A percentile compares a stretch with the other conserved stretches of the same genome.
Conservation (phyloP, 2,329 filamentous ascomycete genomes). For the Sclerotinia nivalis region DNA sequence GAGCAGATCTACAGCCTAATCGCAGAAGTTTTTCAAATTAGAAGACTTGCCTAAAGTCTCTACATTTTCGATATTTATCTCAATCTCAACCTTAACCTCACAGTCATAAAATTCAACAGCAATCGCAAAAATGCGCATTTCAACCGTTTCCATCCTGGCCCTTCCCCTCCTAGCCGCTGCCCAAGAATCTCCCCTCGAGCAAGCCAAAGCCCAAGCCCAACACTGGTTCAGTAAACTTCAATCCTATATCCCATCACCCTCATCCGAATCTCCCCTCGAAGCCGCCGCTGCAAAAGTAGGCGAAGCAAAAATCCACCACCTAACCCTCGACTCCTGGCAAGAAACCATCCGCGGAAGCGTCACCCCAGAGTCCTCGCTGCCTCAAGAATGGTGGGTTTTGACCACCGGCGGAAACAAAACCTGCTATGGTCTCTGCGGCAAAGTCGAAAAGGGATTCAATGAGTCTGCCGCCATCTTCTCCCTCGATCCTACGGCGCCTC, state of each 20-base stretch:
- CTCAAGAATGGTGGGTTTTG: slow-evolving; percentile 76
- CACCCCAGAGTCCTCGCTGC: slow-evolving; percentile 54
- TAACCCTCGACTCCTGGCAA: slow-evolving; percentile 72
- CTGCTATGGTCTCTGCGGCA: slow-evolving; percentile 65
- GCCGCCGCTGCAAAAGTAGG: slow-evolving; percentile 54
- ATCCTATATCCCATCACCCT: slow-evolving; percentile 54
- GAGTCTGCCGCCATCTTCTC: slow-evolving; percentile 65
- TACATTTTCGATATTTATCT: not conserved
- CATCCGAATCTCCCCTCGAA: slow-evolving; percentile 41
- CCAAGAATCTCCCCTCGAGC: slow-evolving; percentile 52
- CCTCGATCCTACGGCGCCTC: slow-evolving; percentile 59
- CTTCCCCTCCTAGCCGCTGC: slow-evolving; percentile 57
- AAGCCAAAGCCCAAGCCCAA: slow-evolving; percentile 65
- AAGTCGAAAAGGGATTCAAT: slow-evolving; percentile 65
- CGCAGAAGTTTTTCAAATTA: not conserved
- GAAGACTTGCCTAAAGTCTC: slow-evolving; percentile 6
- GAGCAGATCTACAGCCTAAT: slow-evolving; percentile 11
- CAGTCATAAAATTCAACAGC: not conserved
- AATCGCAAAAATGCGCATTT: slow-evolving; percentile 56
- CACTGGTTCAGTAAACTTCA: slow-evolving; percentile 62
- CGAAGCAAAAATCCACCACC: slow-evolving; percentile 52
- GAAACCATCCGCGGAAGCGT: slow-evolving; percentile 64
- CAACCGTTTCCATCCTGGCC: slow-evolving; percentile 51
- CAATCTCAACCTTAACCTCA: not conserved
- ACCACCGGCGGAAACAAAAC: slow-evolving; percentile 77